These are phyloP conservation scores for Thoreauomyces humboldtii DNA, from an alignment of 192 early-diverging fungal species.

Conservation along the genomic window DNA sequence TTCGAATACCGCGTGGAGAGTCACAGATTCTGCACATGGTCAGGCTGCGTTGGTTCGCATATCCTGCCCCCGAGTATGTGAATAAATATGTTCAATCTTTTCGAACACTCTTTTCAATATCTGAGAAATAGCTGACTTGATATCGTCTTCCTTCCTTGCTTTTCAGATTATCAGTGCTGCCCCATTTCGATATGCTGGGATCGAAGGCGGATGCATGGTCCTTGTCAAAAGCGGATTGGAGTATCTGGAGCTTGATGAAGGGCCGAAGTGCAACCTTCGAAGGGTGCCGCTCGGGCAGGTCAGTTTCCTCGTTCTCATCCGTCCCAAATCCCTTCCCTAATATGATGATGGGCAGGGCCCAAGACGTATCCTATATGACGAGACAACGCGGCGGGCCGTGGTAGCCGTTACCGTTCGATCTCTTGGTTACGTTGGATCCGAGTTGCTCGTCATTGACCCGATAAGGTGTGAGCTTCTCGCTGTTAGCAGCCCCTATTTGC, in stretches of 20 bases:
- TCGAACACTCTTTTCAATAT: too few species aligned
- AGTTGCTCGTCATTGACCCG: conserved; percentile 35
- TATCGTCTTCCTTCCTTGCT: too few species aligned
- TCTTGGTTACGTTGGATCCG: conserved; percentile 2
- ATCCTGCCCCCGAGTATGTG: conserved; percentile 3
- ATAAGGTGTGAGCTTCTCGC: conserved; percentile 33
- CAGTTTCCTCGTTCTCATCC: too few species aligned
- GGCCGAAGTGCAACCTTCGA: not conserved
- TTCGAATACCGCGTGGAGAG: conserved; percentile 3
- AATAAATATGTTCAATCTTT: too few species aligned
- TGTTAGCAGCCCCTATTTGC: not conserved
- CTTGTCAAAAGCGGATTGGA: conserved; percentile 5
- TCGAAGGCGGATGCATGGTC: not conserved
- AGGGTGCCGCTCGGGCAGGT: conserved; percentile 1
- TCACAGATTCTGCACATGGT: not conserved
- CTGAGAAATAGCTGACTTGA: too few species aligned
- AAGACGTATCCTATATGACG: conserved; percentile 41
- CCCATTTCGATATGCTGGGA: not conserved
- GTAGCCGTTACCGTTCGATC: conserved; percentile 16
- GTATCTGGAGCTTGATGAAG: conserved; percentile 12
- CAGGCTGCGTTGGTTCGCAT: not conserved
- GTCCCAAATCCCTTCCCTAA: too few species aligned
- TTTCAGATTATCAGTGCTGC: conserved; percentile 13
- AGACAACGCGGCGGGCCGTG: conserved; percentile 20
- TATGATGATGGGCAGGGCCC: conserved; percentile 25